Base-by-base conservation (phyloP, 306 rosid species). In the Casuarina glauca region DNA sequence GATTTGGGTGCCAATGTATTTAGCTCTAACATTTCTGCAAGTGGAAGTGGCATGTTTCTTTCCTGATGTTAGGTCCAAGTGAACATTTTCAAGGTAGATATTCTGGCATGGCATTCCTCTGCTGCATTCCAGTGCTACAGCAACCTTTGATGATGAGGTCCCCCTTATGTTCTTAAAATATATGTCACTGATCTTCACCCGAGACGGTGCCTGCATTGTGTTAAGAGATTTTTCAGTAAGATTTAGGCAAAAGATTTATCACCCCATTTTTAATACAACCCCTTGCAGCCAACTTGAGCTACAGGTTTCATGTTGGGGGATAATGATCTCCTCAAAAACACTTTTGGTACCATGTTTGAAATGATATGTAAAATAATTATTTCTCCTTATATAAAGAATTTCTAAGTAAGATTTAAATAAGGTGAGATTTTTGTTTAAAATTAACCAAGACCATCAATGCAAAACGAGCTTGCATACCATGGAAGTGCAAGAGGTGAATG, bases 21-120 rank as follows among this genome's bases (percentile, higher is more conserved):
- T 84, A 71, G 90, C 90, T 71, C 70, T 84, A 51, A 87, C 90
- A 84, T 87, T 81, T 44, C 79, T 82, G 68, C 90, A 87, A 60
- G 79, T 79, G 8, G 90, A 81, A 79, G 88, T 84, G 39, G 86
- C 54, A 50, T 60, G 71, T 16, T 74, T 79, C 77, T 76, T 63
- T 16, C 88, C 81, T 19, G 88, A 74, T 9, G 83, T 74, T 38
- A 79, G 51, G 38, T 81, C 63, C 76, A 87, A 75, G 55, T 82
- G 88, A 73, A 87, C 86, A 84, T 87, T 72, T 79, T 87, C 90
- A 81, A 87, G 88, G 78, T 67, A 76, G n/a, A 87, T 70, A 74
- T 87, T 87, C 82, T 84, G 79, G 63, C 90, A 87, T 57, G 90
- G 88, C 46, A 73, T 67, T 48, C 90, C 88, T 49, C 54, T 58